Conservation (phyloP, 345 rosid species). For the thale cress (Arabidopsis thaliana) region DNA sequence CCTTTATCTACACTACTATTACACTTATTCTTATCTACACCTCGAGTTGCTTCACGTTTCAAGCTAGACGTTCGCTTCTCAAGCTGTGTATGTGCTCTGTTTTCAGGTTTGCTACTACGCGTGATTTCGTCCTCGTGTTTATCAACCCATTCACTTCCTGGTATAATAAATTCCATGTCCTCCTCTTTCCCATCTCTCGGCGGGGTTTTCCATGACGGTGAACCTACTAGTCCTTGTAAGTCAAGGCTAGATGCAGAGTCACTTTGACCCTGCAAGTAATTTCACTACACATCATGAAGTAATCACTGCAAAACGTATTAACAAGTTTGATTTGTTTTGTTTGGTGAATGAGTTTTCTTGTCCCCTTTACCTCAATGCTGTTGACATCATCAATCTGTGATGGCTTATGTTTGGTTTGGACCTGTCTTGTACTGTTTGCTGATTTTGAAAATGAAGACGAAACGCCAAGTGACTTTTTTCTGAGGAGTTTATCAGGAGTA, state of each 20-base stretch:
- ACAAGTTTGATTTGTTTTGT: neutral
- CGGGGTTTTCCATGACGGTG: slow-evolving; percentile 59
- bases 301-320: neutral
- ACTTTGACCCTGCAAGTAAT: slow-evolving; percentile 50
- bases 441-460: slow-evolving; percentile 58
- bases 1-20: slow-evolving; percentile 51
- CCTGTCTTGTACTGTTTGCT: slow-evolving; percentile 47
- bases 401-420: slow-evolving; percentile 48
- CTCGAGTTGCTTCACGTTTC: slow-evolving; percentile 26
- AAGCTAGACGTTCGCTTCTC: slow-evolving; percentile 37
- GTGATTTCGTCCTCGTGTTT: slow-evolving; percentile 51
- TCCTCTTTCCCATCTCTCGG: slow-evolving; percentile 55
- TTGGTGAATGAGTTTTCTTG: slow-evolving; percentile 14
- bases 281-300: slow-evolving; percentile 36
- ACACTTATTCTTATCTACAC: slow-evolving; percentile 33
- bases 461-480: slow-evolving; percentile 51
- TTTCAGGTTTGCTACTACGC: slow-evolving; percentile 48
- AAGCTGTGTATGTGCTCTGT: slow-evolving; percentile 40
- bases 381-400: slow-evolving; percentile 57
- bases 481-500: slow-evolving; percentile 56
- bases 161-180: slow-evolving; percentile 54
- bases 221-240: slow-evolving; percentile 64
- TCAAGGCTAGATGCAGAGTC: slow-evolving; percentile 64
- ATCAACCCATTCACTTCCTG: slow-evolving; percentile 55
- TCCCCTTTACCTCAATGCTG: slow-evolving; percentile 61